A percentile compares a stretch with the other conserved stretches of the same genome.
Evolutionary conservation across 257 asterid genomes (phyloP).

Genomic region (Penstemon newberryi): DNA sequence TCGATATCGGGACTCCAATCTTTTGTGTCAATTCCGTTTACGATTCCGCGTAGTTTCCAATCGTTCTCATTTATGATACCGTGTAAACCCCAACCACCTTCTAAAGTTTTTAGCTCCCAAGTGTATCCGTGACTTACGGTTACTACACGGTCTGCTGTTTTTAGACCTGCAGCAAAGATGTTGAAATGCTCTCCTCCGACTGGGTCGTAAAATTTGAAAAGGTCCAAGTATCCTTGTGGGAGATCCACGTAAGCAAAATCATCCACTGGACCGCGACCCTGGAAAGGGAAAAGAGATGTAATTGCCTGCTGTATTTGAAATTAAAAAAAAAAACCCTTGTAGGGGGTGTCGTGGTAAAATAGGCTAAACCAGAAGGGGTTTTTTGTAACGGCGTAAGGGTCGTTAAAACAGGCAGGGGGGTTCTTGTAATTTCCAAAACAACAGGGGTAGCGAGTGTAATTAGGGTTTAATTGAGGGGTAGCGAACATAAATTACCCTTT

Average conservation of each 20-base stretch:
- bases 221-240: conserved; percentile 70
- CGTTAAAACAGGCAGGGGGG: too few relatives aligned
- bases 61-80: conserved; percentile 66
- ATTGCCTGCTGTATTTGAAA: background rate
- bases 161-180: conserved; percentile 92
- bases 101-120: conserved; percentile 84
- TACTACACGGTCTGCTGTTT: conserved; percentile 78
- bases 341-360: too few relatives aligned
- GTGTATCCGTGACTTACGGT: conserved; percentile 90
- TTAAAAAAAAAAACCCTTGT: too few relatives aligned
- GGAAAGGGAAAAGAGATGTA: conserved; percentile 19
- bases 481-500: too few relatives aligned
- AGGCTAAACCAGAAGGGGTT: too few relatives aligned
- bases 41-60: conserved; percentile 88
- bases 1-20: conserved; percentile 91
- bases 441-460: too few relatives aligned
- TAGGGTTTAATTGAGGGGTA: too few relatives aligned
- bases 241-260: conserved; percentile 69
- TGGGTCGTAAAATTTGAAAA: conserved; percentile 77
- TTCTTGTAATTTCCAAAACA: too few relatives aligned
- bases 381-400: too few relatives aligned
- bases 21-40: conserved; percentile 85
- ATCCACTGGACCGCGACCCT: conserved; percentile 96
- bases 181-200: conserved; percentile 93
- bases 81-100: conserved; percentile 98